A percentile compares a stretch with the other conserved stretches of the same genome.
These are phyloP conservation scores for Nicotiana undulata DNA, from an alignment of 257 asterid genomes.

Conservation along the genomic window DNA sequence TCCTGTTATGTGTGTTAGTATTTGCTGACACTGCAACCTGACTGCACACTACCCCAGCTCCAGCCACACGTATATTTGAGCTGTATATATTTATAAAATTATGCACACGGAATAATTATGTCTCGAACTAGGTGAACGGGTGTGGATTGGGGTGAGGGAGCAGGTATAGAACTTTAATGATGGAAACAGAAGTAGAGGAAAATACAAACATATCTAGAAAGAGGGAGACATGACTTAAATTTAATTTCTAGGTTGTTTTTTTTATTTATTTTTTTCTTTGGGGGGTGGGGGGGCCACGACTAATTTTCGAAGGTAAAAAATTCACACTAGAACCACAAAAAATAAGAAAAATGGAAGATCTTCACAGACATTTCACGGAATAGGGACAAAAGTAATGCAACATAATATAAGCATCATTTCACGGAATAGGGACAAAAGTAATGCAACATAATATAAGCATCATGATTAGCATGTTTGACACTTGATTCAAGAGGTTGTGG, in stretches of 20 bases:
- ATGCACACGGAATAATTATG: background rate
- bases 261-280: no score
- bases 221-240: background rate
- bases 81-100: slow-evolving; percentile 34
- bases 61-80: slow-evolving; percentile 50
- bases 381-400: background rate
- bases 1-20: slow-evolving; percentile 32
- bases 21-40: slow-evolving; percentile 29
- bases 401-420: background rate
- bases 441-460: background rate
- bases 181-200: background rate
- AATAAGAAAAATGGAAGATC: background rate
- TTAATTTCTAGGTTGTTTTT: background rate
- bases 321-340: background rate
- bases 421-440: background rate
- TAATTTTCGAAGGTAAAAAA: background rate
- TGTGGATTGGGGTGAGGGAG: background rate
- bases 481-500: no score
- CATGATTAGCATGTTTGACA: no score
- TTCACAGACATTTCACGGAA: background rate
- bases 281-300: background rate
- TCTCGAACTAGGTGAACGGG: background rate
- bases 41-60: slow-evolving; percentile 40
- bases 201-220: background rate
- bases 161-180: background rate